Base-by-base conservation (phyloP, 768 basidiomycete genomes). In the Calvatia gigantea region DNA sequence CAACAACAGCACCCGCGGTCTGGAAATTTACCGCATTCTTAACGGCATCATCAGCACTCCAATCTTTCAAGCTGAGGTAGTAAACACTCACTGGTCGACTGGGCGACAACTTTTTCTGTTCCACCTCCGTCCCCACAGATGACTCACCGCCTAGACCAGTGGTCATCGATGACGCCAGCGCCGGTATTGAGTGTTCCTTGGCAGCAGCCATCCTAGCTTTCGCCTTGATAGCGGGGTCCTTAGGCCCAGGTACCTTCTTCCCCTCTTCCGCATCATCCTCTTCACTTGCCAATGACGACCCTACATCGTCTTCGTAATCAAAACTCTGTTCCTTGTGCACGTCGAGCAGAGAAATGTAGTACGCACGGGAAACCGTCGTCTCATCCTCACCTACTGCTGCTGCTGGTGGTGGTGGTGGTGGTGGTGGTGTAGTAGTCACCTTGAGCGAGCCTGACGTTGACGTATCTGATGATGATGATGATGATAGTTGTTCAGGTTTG, bases 1-100 rank as follows among this genome's bases (percentile, higher is more conserved):
- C 76, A 15, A 88, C 65, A 6, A 89, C 81, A 4, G 86, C 86
- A 2, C 86, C 68, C 4, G 83, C 85, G 1, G 86, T 77, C 54
- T 79, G 77, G 61, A 83, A 61, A 71, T 75, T 75, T 38, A 78
- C 64, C 54, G 63, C 60, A 61, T 64, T 50, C 65, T 67, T 52
- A 7, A 33, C 21, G 29, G 54, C 12, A n/a, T 17, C 42, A 25
- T 58, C 50, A 58, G 19, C 39, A n/a, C 1, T 8, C 43, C 25
- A 42, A 9, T 46, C 25, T 23, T 21, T 11, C 15, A 58, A 55
- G 59, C n/a, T 15, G 48, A 47, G 43, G 19, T 48, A 49, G 48
- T 37, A 54, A 57, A 51, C 33, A 59, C 58, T 58, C 56, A 61
- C 61, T 25, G 35, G 46, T 50, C 39, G 46, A 46, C 31, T 56